phyloP scores from a whole-genome alignment of 2,329 filamentous ascomycete genomes.

The Penicillium sp. region DNA sequence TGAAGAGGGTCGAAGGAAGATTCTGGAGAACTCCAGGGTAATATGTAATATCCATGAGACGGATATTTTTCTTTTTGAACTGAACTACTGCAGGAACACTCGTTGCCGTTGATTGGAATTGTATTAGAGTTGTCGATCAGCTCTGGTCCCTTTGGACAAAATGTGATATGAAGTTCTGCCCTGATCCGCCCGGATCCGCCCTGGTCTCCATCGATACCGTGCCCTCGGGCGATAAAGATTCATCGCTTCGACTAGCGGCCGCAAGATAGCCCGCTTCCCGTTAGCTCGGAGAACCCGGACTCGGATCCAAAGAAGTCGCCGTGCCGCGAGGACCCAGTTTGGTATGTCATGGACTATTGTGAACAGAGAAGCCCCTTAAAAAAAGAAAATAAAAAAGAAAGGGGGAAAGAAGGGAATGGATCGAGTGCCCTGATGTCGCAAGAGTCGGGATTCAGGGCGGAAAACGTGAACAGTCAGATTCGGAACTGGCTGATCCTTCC shows the following conservation, averaged over 20 bases:
- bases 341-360: background rate
- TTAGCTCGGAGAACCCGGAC: background rate
- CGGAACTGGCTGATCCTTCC: background rate
- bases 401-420: background rate
- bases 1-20: background rate
- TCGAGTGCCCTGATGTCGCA: background rate
- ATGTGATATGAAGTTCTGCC: background rate
- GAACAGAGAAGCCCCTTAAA: background rate
- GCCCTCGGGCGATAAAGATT: background rate
- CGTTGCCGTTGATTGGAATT: background rate
- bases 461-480: constrained; percentile 1
- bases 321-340: background rate
- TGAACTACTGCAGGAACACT: constrained; percentile 21
- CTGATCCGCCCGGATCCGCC: background rate
- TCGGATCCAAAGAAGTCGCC: constrained; percentile 2
- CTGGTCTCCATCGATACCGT: background rate
- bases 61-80: background rate
- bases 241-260: background rate
- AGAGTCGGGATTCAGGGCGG: background rate
- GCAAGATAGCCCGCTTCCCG: constrained; percentile 4
- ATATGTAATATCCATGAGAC: background rate
- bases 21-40: background rate
- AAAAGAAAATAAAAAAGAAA: background rate
- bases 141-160: constrained; percentile 14
- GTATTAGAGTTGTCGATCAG: constrained; percentile 26